These are phyloP conservation scores for Lycium ferocissimum DNA, from an alignment of 257 asterid genomes.

Conservation along the genomic window DNA sequence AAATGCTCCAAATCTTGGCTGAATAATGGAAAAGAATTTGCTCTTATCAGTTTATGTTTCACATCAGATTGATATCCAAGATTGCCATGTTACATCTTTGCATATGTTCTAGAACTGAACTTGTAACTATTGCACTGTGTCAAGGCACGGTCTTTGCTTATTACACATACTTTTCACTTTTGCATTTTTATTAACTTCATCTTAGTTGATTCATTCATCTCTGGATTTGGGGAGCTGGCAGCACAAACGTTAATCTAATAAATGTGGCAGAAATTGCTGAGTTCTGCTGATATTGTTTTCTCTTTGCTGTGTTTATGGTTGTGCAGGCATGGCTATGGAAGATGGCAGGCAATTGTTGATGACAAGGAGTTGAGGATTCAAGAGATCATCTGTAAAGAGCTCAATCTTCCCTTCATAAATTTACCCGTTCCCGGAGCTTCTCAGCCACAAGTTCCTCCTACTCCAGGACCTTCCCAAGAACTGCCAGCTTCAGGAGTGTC, in stretches of 20 bases:
- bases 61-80: constrained; percentile 17
- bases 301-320: constrained; percentile 38
- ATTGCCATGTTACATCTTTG: neutral
- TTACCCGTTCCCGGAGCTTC: constrained; percentile 69
- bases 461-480: constrained; percentile 53
- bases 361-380: constrained; percentile 87
- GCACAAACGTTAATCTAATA: neutral
- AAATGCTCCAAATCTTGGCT: constrained; percentile 24
- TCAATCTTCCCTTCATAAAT: constrained; percentile 65
- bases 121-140: constrained; percentile 2
- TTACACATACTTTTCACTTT: neutral
- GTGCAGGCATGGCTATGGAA: constrained; percentile 94
- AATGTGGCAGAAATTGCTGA: neutral
- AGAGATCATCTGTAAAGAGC: constrained; percentile 89
- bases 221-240: neutral
- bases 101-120: neutral
- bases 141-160: neutral
- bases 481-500: constrained; percentile 42
- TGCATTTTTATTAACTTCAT: too few relatives aligned
- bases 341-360: constrained; percentile 98
- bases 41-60: constrained; percentile 11
- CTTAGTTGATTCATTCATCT: neutral
- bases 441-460: constrained; percentile 48
- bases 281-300: constrained; percentile 31
- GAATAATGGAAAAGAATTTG: neutral